Conservation (phyloP, 495 filamentous ascomycete genomes). For the Penicillium lividum region DNA sequence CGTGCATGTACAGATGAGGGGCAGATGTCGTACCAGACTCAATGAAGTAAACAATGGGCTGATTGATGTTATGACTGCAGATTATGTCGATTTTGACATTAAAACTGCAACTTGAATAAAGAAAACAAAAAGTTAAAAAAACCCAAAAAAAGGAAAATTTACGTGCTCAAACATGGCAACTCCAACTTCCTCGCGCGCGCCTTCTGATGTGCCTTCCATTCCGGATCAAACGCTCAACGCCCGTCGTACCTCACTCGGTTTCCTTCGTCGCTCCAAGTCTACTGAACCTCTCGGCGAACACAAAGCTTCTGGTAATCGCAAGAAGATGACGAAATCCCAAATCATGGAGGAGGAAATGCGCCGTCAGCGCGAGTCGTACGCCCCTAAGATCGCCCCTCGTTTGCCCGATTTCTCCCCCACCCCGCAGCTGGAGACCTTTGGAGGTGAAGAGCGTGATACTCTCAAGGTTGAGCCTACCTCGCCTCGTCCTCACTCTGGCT, state of each 20-base stretch:
- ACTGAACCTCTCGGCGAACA: conserved; percentile 54
- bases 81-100: neutral
- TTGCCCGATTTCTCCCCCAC: conserved; percentile 74
- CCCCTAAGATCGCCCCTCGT: conserved; percentile 72
- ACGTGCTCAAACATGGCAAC: conserved; percentile 22
- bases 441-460: conserved; percentile 60
- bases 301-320: conserved; percentile 60
- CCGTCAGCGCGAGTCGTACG: conserved; percentile 64
- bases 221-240: conserved; percentile 27
- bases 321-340: conserved; percentile 60
- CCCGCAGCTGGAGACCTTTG: conserved; percentile 68
- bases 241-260: conserved; percentile 52
- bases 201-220: conserved; percentile 22
- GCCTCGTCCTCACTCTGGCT: conserved; percentile 25
- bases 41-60: neutral
- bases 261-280: conserved; percentile 81
- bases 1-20: neutral
- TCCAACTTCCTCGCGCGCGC: conserved; percentile 22
- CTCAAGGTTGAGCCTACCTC: conserved; percentile 10
- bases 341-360: conserved; percentile 66
- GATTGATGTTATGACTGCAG: conserved; percentile 8
- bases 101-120: neutral
- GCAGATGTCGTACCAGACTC: neutral
- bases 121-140: neutral
- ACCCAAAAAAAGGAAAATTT: conserved; percentile 4